A percentile compares a stretch with the other conserved stretches of the same genome.
These are phyloP conservation scores for Radiomyces spectabilis DNA, from an alignment of 192 early-diverging fungal genomes.

Conservation along the genomic window DNA sequence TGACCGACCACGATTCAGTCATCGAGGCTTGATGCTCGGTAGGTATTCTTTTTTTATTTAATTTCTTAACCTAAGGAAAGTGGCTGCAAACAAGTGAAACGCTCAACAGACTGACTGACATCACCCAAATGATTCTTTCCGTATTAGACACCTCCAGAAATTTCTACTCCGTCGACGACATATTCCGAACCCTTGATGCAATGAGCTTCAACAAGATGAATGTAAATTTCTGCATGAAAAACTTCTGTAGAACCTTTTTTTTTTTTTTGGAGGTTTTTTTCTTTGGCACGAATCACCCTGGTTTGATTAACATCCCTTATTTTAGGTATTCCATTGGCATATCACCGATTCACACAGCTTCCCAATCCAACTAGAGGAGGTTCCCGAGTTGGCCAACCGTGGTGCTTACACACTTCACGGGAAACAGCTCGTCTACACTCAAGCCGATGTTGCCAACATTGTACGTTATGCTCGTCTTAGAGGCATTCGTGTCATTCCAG, in stretches of 20 bases:
- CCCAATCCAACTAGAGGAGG: slow-evolving; percentile 49
- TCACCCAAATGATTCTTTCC: not conserved
- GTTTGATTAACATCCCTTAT: not conserved
- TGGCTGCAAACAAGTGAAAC: not conserved
- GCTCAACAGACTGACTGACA: not conserved
- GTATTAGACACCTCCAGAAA: slow-evolving; percentile 67
- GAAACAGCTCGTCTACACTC: slow-evolving; percentile 59
- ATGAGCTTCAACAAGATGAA: slow-evolving; percentile 82
- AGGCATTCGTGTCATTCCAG: slow-evolving; percentile 86
- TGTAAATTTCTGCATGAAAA: slow-evolving; percentile 37
- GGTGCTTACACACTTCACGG: slow-evolving; percentile 55
- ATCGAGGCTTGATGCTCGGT: slow-evolving; percentile 60
- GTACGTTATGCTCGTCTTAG: slow-evolving; percentile 65
- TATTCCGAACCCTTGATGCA: slow-evolving; percentile 65
- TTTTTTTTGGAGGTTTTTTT: not conserved
- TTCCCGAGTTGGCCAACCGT: slow-evolving; percentile 54
- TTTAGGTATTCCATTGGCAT: slow-evolving; percentile 68
- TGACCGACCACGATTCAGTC: slow-evolving; percentile 53
- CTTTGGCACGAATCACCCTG: not conserved
- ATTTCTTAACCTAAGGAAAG: not conserved
- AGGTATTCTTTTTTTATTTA: not conserved
- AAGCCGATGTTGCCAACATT: slow-evolving; percentile 60
- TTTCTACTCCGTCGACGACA: slow-evolving; percentile 53
- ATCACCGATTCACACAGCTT: slow-evolving; percentile 67
- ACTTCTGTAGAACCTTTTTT: not conserved